phyloP scores from a whole-genome alignment of 192 early-diverging fungal species.

The Oehlia diaphana region DNA sequence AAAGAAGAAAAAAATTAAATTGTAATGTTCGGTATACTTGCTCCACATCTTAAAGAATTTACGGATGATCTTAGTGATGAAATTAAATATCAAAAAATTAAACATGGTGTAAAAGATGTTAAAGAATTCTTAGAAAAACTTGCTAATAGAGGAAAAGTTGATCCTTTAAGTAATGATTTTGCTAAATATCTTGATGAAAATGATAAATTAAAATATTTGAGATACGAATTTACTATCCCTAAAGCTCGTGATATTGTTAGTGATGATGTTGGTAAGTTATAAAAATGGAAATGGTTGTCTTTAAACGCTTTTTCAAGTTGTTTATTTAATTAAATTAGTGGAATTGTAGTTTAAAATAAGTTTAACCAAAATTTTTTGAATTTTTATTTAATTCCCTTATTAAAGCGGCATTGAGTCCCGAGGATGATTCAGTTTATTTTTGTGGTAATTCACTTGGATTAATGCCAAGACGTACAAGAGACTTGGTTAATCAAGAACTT shows the following conservation, averaged over 20 bases:
- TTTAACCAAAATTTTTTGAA: background rate
- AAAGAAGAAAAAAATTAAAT: background rate
- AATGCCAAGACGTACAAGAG: constrained; percentile 67
- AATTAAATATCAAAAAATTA: constrained; percentile 21
- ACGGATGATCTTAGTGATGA: constrained; percentile 5
- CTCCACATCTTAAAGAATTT: constrained; percentile 12
- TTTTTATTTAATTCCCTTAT: background rate
- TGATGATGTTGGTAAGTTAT: constrained; percentile 10
- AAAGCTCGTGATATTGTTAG: constrained; percentile 46
- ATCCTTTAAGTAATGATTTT: constrained; percentile 46
- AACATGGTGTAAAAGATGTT: constrained; percentile 22
- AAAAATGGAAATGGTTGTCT: background rate
- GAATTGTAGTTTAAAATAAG: background rate
- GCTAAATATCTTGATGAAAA: constrained; percentile 58
- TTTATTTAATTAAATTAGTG: too few species aligned
- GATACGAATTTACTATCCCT: constrained; percentile 74
- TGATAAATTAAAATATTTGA: constrained; percentile 59
- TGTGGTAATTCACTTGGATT: constrained; percentile 96
- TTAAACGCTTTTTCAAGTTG: too few species aligned
- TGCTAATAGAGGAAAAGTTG: constrained; percentile 11
- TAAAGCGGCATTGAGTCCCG: constrained; percentile 30
- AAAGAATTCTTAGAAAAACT: constrained; percentile 20
- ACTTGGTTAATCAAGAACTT: constrained; percentile 82
- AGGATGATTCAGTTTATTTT: constrained; percentile 69
- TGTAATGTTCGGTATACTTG: constrained; percentile 13